Evolutionary conservation across 106 monocot species (phyloP), one percentile per base, ranked within the genome.

Genomic region (Alisma plantagoaquatica): DNA sequence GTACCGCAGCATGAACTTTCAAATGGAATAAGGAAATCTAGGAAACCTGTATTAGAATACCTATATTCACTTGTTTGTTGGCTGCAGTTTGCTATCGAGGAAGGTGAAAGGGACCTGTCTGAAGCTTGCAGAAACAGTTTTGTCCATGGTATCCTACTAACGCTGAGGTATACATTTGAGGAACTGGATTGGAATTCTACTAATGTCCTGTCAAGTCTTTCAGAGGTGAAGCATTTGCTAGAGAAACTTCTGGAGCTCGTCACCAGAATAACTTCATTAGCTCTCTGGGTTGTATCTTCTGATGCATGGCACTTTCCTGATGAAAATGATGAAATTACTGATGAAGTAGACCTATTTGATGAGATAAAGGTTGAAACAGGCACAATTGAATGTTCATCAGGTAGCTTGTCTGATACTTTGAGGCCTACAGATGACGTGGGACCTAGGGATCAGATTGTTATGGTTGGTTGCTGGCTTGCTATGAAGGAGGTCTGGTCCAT

Each of bases 401-500:
- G n/a, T n/a, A n/a, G n/a, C n/a, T n/a, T n/a, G n/a, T 23, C 65
- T 48, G 81, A 64, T 10, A 49, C 71, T 8, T 46, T 52, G 57
- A 72, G 68, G 64, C 23, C 23, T 23, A 65, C 50, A 7, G 55
- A 69, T 52, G 61, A 73, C 49, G 64, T n/a, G 6, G 73, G 64
- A 73, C 76, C 73, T 54, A 51, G 67, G 12, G 74, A 83, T 38
- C 98, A 98, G 31, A 66, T 70, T 70, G 76, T 98, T 60, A 98
- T 98, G 98, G 98, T 98, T 64, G 98, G 90, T 28, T 98, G 90
- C 46, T 98, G 98, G 98, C 90, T 98, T 70, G 84, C 98, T 22
- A 90, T 98, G 98, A 98, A 98, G 54, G 98, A 98, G 98, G 98
- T 98, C 4, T 19, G n/a, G n/a, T n/a, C n/a, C n/a, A n/a, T n/a